Evolutionary conservation across 2,329 filamentous ascomycete genomes (phyloP), one percentile per base, ranked within the genome.

Genomic region (Penicillium sclerotiorum): DNA sequence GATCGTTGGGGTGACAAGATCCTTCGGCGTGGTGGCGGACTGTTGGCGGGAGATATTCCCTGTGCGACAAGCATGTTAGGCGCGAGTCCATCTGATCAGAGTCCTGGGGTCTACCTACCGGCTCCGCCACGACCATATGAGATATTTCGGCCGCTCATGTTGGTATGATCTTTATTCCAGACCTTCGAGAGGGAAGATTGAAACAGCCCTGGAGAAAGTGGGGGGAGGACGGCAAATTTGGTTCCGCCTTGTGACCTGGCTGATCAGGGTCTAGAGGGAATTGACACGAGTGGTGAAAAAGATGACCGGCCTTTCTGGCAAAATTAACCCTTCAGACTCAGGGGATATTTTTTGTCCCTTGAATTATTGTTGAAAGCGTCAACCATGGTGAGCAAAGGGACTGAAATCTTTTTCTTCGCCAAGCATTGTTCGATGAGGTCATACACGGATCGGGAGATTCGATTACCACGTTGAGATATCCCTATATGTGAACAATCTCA

Each of bases 111-210:
- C 8, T 23, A 42, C 73, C 61, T 69, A 80, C 79, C 88, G 55
- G 88, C 89, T 66, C 89, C 89, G 65, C 89, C 89, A 56, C 89
- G 87, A 62, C 89, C 89, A 64, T 89, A 84, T 33, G 87, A 89
- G 36, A 80, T 73, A 52, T 64, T 61, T 45, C 64, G 59, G 38
- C 54, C 57, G 35, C 57, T 52, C 61, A 64, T 64, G 36, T 25
- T 28, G 28, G 21, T 36, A 11, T 42, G 38, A 17, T 28, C 20
- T 37, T n/a, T n/a, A n/a, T n/a, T n/a, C n/a, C n/a, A 32, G 22
- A 17, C 23, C 17, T 20, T 36, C 33, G 33, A 37, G 15, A 18
- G 21, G 18, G 23, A 43, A 17, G 18, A 13, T 9, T 28, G 17
- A 17, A n/a, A 41, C 36, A 23, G 21, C 38, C 33, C 11, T 15